Conservation (phyloP, 352 stramenopile genomes). For the Phytophthora cryptogea region DNA sequence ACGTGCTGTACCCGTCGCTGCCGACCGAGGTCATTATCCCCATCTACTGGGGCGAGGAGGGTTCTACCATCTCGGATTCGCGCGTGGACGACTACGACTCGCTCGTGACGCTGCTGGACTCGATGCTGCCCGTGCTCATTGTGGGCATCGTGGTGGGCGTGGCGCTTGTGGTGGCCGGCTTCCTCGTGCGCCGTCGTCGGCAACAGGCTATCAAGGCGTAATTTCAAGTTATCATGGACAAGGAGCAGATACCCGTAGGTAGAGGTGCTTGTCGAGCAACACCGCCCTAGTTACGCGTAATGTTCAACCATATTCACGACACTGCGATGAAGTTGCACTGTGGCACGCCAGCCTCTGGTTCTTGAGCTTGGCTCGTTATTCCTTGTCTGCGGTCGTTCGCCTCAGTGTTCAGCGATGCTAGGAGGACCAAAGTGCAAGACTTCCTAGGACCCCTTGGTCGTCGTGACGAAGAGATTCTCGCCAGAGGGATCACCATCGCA, state of each 20-base stretch:
- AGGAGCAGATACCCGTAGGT: conserved; percentile 8
- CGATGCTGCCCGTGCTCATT: conserved; percentile 66
- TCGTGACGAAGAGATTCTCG: conserved; percentile 3
- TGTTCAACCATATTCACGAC: conserved; percentile 16
- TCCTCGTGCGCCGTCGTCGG: conserved; percentile 43
- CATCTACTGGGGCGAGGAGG: conserved; percentile 61
- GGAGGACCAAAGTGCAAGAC: no score
- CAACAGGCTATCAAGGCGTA: conserved; percentile 32
- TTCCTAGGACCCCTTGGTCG: neutral
- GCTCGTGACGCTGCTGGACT: conserved; percentile 43
- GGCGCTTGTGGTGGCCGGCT: conserved; percentile 33
- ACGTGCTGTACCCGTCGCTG: conserved; percentile 61
- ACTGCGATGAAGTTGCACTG: conserved; percentile 5
- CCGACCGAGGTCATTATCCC: conserved; percentile 56
- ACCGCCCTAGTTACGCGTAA: conserved; percentile 3
- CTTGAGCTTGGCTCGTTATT: neutral
- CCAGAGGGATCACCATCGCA: neutral
- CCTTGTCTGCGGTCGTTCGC: neutral
- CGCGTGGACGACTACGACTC: conserved; percentile 50
- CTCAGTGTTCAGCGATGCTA: neutral
- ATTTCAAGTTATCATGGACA: conserved; percentile 5
- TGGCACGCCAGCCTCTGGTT: conserved; percentile 14
- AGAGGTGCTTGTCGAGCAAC: conserved; percentile 1
- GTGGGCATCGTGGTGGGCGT: conserved; percentile 49
- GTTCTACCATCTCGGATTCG: conserved; percentile 37